Evolutionary conservation across 345 rosid genomes (phyloP).

Genomic region (Garcia nutans): DNA sequence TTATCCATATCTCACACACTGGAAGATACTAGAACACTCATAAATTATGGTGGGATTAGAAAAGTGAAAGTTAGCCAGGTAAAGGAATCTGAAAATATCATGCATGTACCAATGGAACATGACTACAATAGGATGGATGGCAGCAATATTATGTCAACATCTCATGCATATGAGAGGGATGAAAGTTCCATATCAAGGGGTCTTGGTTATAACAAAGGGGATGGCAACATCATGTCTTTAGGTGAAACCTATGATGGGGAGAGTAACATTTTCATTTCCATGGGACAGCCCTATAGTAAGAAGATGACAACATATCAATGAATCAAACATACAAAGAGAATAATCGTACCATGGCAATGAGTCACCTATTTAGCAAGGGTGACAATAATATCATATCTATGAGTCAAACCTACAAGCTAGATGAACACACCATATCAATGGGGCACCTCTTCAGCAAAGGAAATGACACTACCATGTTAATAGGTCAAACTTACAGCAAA

Average conservation of each 20-base stretch:
- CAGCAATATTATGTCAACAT: conserved; percentile 7
- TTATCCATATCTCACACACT: conserved; percentile 41
- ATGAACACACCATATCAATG: conserved; percentile 43
- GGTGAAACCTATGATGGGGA: conserved; percentile 42
- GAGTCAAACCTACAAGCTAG: conserved; percentile 47
- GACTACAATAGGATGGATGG: conserved; percentile 29
- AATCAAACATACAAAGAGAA: conserved; percentile 44
- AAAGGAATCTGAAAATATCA: conserved; percentile 40
- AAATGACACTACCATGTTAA: conserved; percentile 23
- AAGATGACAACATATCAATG: conserved; percentile 32
- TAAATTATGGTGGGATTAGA: conserved; percentile 45
- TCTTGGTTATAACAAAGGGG: conserved; percentile 26
- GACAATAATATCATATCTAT: conserved; percentile 42
- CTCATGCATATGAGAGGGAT: conserved; percentile 21
- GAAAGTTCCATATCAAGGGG: conserved; percentile 23
- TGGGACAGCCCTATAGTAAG: conserved; percentile 43
- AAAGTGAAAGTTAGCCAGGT: conserved; percentile 57
- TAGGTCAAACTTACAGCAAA: conserved; percentile 34
- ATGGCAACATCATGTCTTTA: conserved; percentile 27
- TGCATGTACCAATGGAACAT: conserved; percentile 34
- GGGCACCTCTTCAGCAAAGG: conserved; percentile 45
- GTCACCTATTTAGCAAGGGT: conserved; percentile 40
- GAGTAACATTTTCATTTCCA: conserved; percentile 41
- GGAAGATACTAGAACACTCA: conserved; percentile 39
- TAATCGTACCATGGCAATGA: conserved; percentile 32